Evolutionary conservation across 306 rosid species (phyloP).

Genomic region (Vachellia pachyceras): DNA sequence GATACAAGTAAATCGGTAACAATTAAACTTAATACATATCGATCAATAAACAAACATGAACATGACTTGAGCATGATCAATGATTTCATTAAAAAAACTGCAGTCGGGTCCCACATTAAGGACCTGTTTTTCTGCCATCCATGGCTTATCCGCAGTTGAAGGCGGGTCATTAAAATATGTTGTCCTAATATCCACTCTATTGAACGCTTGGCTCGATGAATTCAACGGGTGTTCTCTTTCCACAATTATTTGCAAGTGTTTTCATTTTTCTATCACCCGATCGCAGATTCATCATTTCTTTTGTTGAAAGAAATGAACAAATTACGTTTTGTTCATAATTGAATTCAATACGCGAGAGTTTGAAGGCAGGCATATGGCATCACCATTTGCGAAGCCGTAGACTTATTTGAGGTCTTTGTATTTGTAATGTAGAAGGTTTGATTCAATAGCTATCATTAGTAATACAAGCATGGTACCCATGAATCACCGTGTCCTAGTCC

Average conservation of each 20-base stretch:
- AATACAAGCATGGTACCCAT: background rate
- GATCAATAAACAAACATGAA: background rate
- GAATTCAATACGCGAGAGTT: background rate
- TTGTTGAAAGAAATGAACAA: background rate
- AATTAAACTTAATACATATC: background rate
- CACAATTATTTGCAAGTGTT: background rate
- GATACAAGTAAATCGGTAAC: background rate
- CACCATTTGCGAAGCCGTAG: background rate
- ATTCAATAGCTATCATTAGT: slow-evolving; percentile 4
- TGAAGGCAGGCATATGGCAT: background rate
- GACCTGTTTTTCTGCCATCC: background rate
- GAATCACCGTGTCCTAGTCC: background rate
- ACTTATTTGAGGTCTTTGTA: background rate
- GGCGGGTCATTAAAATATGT: background rate
- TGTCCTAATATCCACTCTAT: background rate
- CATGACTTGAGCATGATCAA: background rate
- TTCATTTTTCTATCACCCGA: background rate
- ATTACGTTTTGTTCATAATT: background rate
- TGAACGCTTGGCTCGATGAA: slow-evolving; percentile 12
- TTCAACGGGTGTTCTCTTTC: background rate
- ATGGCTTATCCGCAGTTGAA: slow-evolving; percentile 14
- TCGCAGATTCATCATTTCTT: background rate
- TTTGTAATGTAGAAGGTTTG: background rate
- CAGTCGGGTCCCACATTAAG: slow-evolving; percentile 24
- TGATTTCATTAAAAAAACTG: slow-evolving; percentile 4